Evolutionary conservation across 352 stramenopile species (phyloP), one percentile per base, ranked within the genome.

Genomic region (Elongisporangium undulatum): DNA sequence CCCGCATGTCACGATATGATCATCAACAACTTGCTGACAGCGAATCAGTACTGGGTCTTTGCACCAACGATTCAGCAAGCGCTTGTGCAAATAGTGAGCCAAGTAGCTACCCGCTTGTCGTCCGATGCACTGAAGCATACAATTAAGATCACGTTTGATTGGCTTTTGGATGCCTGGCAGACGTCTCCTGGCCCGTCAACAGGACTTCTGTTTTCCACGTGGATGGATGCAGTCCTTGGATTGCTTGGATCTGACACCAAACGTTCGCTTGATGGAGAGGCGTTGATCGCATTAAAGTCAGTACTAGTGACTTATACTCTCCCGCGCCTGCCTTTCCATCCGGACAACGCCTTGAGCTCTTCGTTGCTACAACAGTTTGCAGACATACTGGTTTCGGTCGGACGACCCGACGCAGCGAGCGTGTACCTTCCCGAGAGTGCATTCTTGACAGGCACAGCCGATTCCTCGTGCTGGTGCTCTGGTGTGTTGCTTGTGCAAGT

Each of bases 1-100:
- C 65, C 62, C 16, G 69, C 55, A 52, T 82, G 73, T 58, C 70
- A 82, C 24, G 57, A 70, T 24, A 58, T 77, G 45, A 21, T 73
- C 15, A 61, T 64, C 45, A 19, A 57, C n/a, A 48, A 72, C 2
- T 61, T 77, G 21, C 49, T 74, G 20, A 64, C 50, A 12, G 49
- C 26, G 17, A 57, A 15, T 26, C 67, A 60, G 61, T 72, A 75
- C 49, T 48, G 21, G 15, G 69, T 69, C 52, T 49, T 55, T 15
- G 26, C 67, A 15, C 24, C 49, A 23, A 24, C 13, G 20, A 21
- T 79, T 52, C 71, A 74, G 53, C 24, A 54, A 23, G 62, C 68
- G 22, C 22, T 74, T 4, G 65, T 79, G 21, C 29, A 21, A 15
- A 66, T 54, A 19, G 34, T 79, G n/a, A 55, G 62, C 0, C 10